Percentiles rank a stretch among this genome's conserved stretches.
phyloP scores from a whole-genome alignment of 768 basidiomycete genomes.

The Chlorophyllum brunneum region DNA sequence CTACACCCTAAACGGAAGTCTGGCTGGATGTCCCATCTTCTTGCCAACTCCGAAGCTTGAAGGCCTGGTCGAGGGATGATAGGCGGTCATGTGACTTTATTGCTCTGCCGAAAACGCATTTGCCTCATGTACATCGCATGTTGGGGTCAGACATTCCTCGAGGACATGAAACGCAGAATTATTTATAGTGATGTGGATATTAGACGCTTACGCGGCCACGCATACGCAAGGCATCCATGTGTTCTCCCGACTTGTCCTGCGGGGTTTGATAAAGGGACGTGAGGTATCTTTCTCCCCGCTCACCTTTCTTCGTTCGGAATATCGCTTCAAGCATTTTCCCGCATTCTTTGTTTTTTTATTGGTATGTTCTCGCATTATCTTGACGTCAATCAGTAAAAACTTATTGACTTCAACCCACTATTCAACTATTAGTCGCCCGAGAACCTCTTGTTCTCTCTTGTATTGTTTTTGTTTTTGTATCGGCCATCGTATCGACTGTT shows the following conservation, averaged over 20 bases:
- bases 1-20: too few species aligned
- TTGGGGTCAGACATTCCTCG: slow-evolving; percentile 4
- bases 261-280: not conserved
- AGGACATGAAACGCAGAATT: slow-evolving; percentile 7
- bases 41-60: too few species aligned
- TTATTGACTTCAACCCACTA: not conserved
- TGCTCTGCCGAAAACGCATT: too few species aligned
- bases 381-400: too few species aligned
- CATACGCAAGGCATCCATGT: slow-evolving; percentile 9
- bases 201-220: not conserved
- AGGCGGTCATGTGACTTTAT: slow-evolving; percentile 9
- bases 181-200: not conserved
- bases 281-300: not conserved
- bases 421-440: not conserved
- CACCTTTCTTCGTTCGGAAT: not conserved
- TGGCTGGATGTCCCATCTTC: too few species aligned
- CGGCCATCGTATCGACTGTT: slow-evolving; percentile 17
- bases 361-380: not conserved
- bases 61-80: too few species aligned
- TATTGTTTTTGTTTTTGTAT: slow-evolving; percentile 11
- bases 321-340: not conserved
- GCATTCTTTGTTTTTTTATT: slow-evolving; percentile 7
- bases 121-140: slow-evolving; percentile 6
- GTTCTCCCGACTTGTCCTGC: not conserved
- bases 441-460: slow-evolving; percentile 18